These are phyloP conservation scores for Ustilago vetiveriae DNA, from an alignment of 1,284 basidiomycete species.

Conservation along the genomic window DNA sequence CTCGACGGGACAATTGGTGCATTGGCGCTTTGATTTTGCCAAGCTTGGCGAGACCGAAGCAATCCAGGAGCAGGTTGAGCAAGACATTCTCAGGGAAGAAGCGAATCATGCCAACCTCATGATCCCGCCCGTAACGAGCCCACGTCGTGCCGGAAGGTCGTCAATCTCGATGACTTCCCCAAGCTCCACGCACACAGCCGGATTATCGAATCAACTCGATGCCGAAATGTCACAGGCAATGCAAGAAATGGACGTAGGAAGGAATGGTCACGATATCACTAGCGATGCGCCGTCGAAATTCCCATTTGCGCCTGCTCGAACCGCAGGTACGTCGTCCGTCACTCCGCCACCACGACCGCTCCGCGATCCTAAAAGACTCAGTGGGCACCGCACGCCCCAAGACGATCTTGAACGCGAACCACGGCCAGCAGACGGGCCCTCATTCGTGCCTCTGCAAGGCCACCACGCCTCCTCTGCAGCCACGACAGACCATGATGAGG, in stretches of 20 bases:
- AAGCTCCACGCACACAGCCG: conserved; percentile 1
- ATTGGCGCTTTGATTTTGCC: conserved; percentile 51
- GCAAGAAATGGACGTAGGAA: conserved; percentile 35
- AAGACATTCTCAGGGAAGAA: conserved; percentile 36
- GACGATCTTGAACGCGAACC: not conserved
- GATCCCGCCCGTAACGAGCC: conserved; percentile 37
- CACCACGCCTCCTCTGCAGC: not conserved
- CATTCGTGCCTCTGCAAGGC: not conserved
- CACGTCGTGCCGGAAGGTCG: conserved; percentile 7
- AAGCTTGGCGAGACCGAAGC: conserved; percentile 48
- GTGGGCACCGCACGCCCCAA: not conserved
- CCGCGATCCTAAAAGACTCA: conserved; percentile 47
- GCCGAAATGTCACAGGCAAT: conserved; percentile 48
- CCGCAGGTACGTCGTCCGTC: not conserved
- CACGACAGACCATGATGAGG: conserved; percentile 21
- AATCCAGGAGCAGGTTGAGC: conserved; percentile 45
- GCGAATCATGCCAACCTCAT: conserved; percentile 23
- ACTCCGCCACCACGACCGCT: conserved; percentile 39
- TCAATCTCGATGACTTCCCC: conserved; percentile 18
- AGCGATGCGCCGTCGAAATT: not conserved
- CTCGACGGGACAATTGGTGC: conserved; percentile 52
- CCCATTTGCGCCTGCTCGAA: not conserved
- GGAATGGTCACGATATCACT: not conserved
- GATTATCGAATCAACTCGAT: conserved; percentile 24
- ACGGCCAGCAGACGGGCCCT: not conserved